Percentiles rank a stretch among this genome's conserved stretches.
These are phyloP conservation scores for Russula dissimulans DNA, from an alignment of 768 basidiomycete genomes.

Conservation along the genomic window DNA sequence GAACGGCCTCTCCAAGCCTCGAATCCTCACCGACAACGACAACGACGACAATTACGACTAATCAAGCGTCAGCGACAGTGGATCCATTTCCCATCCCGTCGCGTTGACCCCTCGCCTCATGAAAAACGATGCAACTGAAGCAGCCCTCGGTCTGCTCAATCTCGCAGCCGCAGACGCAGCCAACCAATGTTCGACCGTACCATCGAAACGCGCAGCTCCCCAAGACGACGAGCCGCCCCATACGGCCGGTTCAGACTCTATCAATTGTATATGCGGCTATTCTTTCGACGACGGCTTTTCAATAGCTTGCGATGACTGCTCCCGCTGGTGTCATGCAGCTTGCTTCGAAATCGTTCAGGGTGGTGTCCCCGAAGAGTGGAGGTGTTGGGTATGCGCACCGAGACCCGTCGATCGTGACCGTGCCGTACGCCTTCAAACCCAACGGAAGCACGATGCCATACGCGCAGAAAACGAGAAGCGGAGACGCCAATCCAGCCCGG, in stretches of 20 bases:
- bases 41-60: neutral
- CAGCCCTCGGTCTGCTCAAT: constrained; percentile 48
- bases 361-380: constrained; percentile 64
- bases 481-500: constrained; percentile 30
- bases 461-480: constrained; percentile 22
- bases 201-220: constrained; percentile 31
- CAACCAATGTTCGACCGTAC: constrained; percentile 30
- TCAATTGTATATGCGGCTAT: constrained; percentile 68
- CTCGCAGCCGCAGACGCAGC: constrained; percentile 35
- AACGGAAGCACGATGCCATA: constrained; percentile 27
- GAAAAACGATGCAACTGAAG: constrained; percentile 50
- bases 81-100: neutral
- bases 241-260: constrained; percentile 33
- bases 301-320: constrained; percentile 77
- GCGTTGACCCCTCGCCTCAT: constrained; percentile 22
- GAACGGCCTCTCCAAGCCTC: neutral
- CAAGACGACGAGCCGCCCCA: constrained; percentile 17
- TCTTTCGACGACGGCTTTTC: constrained; percentile 75
- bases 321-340: constrained; percentile 74
- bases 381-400: constrained; percentile 62
- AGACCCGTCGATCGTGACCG: constrained; percentile 39
- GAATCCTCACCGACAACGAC: neutral
- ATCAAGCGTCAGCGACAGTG: neutral
- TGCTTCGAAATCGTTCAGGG: constrained; percentile 59
- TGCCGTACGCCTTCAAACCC: constrained; percentile 38